These are phyloP conservation scores for Quercus mongolica DNA, from an alignment of 306 rosid genomes.

Conservation along the genomic window DNA sequence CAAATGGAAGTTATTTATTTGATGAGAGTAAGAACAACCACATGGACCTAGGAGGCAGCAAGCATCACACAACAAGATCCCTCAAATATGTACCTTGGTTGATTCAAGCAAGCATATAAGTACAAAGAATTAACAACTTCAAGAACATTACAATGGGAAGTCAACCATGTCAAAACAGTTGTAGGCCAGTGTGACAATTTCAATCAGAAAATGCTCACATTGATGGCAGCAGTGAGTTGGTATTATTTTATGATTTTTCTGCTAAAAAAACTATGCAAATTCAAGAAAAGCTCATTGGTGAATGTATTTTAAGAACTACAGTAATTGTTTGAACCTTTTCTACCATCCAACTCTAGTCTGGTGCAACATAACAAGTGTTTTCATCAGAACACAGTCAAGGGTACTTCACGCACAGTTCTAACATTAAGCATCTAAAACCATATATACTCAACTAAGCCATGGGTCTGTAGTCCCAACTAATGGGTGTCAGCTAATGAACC, in stretches of 20 bases:
- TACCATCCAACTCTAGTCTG: neutral
- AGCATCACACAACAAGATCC: too few relatives aligned
- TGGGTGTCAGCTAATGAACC: neutral
- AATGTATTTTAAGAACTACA: neutral
- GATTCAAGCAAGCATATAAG: too few relatives aligned
- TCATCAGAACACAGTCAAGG: neutral
- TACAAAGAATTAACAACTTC: too few relatives aligned
- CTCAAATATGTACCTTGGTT: too few relatives aligned
- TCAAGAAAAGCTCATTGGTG: too few relatives aligned
- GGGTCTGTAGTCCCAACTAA: neutral
- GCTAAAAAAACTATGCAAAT: too few relatives aligned
- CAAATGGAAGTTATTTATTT: neutral
- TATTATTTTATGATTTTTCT: too few relatives aligned
- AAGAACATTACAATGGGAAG: too few relatives aligned
- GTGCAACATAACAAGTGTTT: neutral
- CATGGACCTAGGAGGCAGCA: too few relatives aligned
- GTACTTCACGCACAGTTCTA: neutral
- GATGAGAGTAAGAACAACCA: too few relatives aligned
- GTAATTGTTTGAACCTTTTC: neutral
- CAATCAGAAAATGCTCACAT: neutral
- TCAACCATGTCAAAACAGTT: too few relatives aligned
- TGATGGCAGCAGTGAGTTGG: neutral
- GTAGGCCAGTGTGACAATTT: neutral
- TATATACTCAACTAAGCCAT: neutral
- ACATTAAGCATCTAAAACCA: neutral